phyloP scores from a whole-genome alignment of 2,329 filamentous ascomycete genomes.

The Scleromitrula shiraiana region DNA sequence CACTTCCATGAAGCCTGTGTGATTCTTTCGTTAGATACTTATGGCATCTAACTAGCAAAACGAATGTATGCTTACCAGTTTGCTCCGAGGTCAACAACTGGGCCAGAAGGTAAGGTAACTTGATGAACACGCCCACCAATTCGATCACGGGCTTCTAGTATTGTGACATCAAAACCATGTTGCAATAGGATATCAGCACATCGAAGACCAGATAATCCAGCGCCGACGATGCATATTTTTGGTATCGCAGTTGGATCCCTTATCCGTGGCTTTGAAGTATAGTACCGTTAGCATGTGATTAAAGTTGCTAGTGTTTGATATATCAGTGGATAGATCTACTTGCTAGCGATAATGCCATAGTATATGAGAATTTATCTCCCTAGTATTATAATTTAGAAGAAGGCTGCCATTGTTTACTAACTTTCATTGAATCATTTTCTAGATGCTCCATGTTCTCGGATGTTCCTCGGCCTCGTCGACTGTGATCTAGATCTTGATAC shows the following conservation, averaged over 20 bases:
- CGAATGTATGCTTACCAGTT: no score
- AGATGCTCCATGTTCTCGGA: not conserved
- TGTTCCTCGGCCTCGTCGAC: not conserved
- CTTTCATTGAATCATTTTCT: not conserved
- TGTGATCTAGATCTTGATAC: slow-evolving; percentile 16
- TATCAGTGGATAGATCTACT: not conserved
- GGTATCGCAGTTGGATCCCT: not conserved
- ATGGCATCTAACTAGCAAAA: no score
- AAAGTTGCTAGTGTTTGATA: no score
- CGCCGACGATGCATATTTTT: slow-evolving; percentile 41
- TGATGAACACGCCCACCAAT: slow-evolving; percentile 39
- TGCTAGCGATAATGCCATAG: not conserved
- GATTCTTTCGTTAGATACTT: no score
- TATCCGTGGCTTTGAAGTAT: not conserved
- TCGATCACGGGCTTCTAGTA: slow-evolving; percentile 48
- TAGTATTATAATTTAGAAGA: not conserved
- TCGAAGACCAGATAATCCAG: slow-evolving; percentile 47
- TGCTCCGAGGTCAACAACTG: slow-evolving; percentile 23
- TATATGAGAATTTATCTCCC: not conserved
- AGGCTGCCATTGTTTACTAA: not conserved
- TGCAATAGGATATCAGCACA: slow-evolving; percentile 47
- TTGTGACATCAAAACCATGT: slow-evolving; percentile 45
- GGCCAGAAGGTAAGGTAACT: slow-evolving; percentile 19
- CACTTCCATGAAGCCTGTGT: slow-evolving; percentile 29
- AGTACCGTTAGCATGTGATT: not conserved